Evolutionary conservation across 306 rosid species (phyloP).

Genomic region (Sicyos edulis): DNA sequence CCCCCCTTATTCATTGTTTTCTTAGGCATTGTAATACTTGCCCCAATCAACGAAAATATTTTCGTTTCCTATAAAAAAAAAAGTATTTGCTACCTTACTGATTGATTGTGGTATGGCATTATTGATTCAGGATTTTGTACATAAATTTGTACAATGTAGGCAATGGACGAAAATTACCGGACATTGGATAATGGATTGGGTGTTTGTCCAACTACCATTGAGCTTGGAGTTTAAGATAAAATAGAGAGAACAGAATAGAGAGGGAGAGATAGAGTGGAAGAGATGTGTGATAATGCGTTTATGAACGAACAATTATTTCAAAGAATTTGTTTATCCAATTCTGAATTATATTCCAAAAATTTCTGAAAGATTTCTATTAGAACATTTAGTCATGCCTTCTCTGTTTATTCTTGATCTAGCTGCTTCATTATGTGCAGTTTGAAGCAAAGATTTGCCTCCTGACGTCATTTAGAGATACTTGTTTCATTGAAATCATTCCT

Average conservation of each 20-base stretch:
- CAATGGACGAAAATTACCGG: not conserved
- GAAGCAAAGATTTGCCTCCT: constrained; percentile 78
- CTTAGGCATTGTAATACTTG: too few relatives aligned
- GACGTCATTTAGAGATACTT: constrained; percentile 85
- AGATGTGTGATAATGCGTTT: not conserved
- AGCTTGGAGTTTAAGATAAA: not conserved
- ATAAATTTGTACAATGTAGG: not conserved
- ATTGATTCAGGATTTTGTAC: not conserved
- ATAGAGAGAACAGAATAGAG: not conserved
- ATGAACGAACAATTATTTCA: not conserved
- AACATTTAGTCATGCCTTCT: not conserved
- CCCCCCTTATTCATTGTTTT: too few relatives aligned
- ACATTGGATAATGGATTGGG: not conserved
- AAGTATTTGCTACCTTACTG: not conserved
- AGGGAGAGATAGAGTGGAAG: not conserved
- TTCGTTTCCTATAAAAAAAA: too few relatives aligned
- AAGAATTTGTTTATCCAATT: constrained; percentile 3
- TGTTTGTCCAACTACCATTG: not conserved
- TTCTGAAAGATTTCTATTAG: not conserved
- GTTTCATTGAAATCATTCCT: constrained; percentile 73
- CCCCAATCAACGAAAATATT: too few relatives aligned
- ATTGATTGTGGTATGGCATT: not conserved
- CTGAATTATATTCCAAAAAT: not conserved
- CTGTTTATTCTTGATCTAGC: constrained; percentile 17
- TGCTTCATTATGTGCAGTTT: constrained; percentile 50